These are phyloP conservation scores for Botryotinia narcissicola DNA, from an alignment of 2,329 filamentous ascomycete species.

Conservation along the genomic window DNA sequence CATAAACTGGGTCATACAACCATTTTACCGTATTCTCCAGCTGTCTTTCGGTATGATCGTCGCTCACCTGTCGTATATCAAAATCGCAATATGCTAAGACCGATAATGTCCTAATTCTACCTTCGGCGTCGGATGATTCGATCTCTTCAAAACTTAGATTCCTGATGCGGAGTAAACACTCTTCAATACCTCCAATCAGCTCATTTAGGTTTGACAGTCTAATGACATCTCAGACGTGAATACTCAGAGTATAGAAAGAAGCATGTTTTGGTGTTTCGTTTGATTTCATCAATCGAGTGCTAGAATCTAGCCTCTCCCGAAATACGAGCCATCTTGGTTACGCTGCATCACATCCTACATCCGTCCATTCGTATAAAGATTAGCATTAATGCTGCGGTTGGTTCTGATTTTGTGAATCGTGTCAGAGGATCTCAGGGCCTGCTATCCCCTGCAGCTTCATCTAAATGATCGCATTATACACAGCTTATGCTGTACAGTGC, in stretches of 20 bases:
- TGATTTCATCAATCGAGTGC: not conserved
- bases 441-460: not conserved
- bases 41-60: not conserved
- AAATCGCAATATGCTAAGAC: not conserved
- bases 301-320: not conserved
- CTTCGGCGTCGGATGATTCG: not conserved
- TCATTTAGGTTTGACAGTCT: not conserved
- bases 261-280: not conserved
- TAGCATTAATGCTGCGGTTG: not conserved
- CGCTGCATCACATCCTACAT: not conserved
- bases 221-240: not conserved
- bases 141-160: not conserved
- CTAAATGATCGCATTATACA: not conserved
- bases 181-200: not conserved
- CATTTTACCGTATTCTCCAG: not conserved
- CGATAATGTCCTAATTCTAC: not conserved
- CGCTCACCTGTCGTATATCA: not conserved
- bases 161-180: not conserved
- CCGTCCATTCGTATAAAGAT: conserved; percentile 1
- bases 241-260: not conserved
- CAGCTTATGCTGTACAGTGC: not conserved
- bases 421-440: not conserved
- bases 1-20: conserved; percentile 12
- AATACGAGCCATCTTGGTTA: conserved; percentile 10
- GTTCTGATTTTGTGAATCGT: not conserved